These are phyloP conservation scores for Paraurostyla sp. DNA, from an alignment of 73 alveolate species.

Conservation along the genomic window DNA sequence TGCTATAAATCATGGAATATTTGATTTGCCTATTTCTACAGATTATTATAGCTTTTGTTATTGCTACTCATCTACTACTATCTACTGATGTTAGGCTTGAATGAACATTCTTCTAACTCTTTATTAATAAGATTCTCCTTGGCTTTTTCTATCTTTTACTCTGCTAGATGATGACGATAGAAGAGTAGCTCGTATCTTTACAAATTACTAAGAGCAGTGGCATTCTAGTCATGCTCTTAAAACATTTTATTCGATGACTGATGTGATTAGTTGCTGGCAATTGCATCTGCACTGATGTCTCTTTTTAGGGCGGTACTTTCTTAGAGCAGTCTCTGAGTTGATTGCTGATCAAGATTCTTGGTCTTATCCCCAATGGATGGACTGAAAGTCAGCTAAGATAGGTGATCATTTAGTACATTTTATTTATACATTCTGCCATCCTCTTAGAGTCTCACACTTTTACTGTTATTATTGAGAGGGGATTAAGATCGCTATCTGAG, in stretches of 20 bases:
- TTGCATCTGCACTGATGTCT: conserved; percentile 16
- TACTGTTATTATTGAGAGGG: not conserved
- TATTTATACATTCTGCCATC: conserved; percentile 8
- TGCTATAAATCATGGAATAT: conserved; percentile 22
- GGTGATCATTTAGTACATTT: not conserved
- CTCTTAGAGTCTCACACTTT: not conserved
- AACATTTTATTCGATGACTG: not conserved
- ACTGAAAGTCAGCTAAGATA: conserved; percentile 28
- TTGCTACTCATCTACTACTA: not conserved
- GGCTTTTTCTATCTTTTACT: conserved; percentile 54
- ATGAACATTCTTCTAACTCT: conserved; percentile 51
- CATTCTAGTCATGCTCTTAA: not conserved
- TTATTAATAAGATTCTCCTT: conserved; percentile 30
- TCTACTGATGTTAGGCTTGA: not conserved
- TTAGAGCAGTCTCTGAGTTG: not conserved
- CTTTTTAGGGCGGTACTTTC: conserved; percentile 12
- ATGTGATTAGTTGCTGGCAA: not conserved
- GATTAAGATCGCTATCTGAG: conserved; percentile 35
- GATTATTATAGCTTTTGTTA: not conserved
- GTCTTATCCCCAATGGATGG: conserved; percentile 18
- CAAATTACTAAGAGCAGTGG: not conserved
- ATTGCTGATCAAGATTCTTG: conserved; percentile 1
- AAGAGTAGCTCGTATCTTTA: conserved; percentile 37
- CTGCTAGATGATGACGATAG: conserved; percentile 44
- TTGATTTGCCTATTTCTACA: conserved; percentile 20